Evolutionary conservation across 345 rosid species (phyloP).

Genomic region (Schrenkiella parvula): DNA sequence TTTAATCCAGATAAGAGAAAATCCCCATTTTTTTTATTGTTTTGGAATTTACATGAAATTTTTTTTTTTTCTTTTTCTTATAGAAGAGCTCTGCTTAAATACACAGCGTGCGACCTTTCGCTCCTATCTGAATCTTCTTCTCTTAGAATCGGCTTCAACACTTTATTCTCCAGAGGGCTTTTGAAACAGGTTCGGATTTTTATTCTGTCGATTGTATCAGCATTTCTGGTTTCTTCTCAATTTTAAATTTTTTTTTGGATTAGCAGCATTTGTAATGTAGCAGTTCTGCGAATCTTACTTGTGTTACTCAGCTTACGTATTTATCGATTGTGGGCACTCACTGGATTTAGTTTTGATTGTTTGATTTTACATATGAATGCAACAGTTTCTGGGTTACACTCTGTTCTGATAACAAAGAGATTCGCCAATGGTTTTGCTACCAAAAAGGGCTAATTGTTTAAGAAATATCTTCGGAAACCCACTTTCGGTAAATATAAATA

Average conservation of each 20-base stretch:
- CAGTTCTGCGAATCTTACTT: not conserved
- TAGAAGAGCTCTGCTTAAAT: not conserved
- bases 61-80: not conserved
- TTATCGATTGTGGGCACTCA: not conserved
- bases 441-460: too few species aligned
- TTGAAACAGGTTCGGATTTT: not conserved
- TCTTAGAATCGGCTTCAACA: not conserved
- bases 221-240: not conserved
- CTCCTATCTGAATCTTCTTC: constrained; percentile 1
- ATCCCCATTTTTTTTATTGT: not conserved
- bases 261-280: not conserved
- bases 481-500: not conserved
- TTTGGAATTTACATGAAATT: not conserved
- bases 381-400: constrained; percentile 27
- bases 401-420: constrained; percentile 19
- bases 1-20: not conserved
- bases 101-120: constrained; percentile 1
- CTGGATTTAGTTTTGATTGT: not conserved
- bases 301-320: not conserved
- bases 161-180: not conserved
- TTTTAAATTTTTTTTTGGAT: not conserved
- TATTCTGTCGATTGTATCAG: not conserved
- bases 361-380: not conserved
- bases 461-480: not conserved
- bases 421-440: not conserved